A percentile compares a stretch with the other conserved stretches of the same genome.
These are phyloP conservation scores for Shiraia sp. DNA, from an alignment of 2,329 filamentous ascomycete species.

Conservation along the genomic window DNA sequence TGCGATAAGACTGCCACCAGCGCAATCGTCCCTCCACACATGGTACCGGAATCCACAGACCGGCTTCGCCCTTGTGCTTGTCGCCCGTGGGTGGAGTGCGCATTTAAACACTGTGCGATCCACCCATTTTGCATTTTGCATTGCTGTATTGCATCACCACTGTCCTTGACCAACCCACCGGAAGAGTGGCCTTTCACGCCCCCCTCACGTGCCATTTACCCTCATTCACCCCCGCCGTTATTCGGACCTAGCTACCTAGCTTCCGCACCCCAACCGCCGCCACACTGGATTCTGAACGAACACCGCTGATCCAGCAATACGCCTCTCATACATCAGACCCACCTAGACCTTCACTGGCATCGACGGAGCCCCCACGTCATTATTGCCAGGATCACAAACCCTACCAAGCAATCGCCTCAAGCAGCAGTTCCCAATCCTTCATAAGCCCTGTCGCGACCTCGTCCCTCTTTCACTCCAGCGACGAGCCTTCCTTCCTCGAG, in stretches of 20 bases:
- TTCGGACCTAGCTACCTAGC: conserved; percentile 1
- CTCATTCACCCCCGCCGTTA: not conserved
- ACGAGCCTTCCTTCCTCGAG: conserved; percentile 13
- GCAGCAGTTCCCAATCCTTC: conserved; percentile 21
- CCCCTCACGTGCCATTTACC: too few relatives aligned
- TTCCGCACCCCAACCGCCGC: conserved; percentile 5
- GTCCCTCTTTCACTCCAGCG: conserved; percentile 16
- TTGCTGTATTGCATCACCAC: not conserved
- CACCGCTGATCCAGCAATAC: conserved; percentile 28
- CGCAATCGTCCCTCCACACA: too few relatives aligned
- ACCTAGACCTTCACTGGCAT: conserved; percentile 17
- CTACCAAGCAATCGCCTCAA: conserved; percentile 22
- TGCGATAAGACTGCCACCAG: too few relatives aligned
- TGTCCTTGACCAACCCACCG: too few relatives aligned
- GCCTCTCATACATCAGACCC: conserved; percentile 14
- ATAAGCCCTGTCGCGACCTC: conserved; percentile 25
- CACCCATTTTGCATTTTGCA: not conserved
- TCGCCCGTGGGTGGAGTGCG: too few relatives aligned
- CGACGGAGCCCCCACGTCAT: conserved; percentile 35
- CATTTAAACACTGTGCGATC: too few relatives aligned
- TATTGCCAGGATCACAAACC: conserved; percentile 25
- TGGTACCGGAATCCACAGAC: too few relatives aligned
- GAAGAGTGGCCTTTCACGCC: too few relatives aligned
- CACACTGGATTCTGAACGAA: conserved; percentile 26
- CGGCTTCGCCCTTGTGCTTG: too few relatives aligned